Base-by-base conservation (phyloP, 306 rosid species). In the Vicia sativa region DNA sequence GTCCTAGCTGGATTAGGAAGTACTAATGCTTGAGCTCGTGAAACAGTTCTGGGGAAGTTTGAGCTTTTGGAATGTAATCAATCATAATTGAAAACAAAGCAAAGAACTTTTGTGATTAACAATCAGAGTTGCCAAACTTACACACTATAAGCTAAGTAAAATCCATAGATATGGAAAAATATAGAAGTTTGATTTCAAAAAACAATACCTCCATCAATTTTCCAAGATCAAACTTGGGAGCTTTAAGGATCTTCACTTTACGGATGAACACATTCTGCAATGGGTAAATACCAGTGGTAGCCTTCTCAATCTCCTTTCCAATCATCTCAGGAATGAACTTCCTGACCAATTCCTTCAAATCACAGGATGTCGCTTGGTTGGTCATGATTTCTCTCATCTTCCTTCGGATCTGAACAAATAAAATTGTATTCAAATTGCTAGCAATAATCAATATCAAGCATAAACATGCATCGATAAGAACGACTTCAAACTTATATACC, bases 221-320 rank as follows among this genome's bases (percentile, higher is more conserved):
- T 23, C 93, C 92, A 67, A 92, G 96, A 77, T 92, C 97, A 60
- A 90, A 93, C 82, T 93, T 93, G 0, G 98, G 98, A 58, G 97
- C 96, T 76, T 93, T 93, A 79, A 93, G 82, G 77, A 93, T 90
- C 84, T 90, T 92, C 46, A 90, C 98, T 74, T 92, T 92, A 2
- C 96, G 71, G 18, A 92, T 89, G 75, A 87, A 92, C 18, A 92
- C 96, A 44, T 92, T 87, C 73, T 92, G 96, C 35, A 90, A 65
- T 4, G 96, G 98, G 49, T 84, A 92, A 84, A 92, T 92, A 53
- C 93, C 71, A 4, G 75, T 52, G 0, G 98, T 90, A 19, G 91
- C 85, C 82, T 92, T 92, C 85, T 92, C 98, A 37, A 92, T 87
- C 62, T 87, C 96, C 46, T 87, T 92, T n/a, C 96, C 98, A 53